Conservation (phyloP, 345 rosid species). For the Eutrema heterophyllum region DNA sequence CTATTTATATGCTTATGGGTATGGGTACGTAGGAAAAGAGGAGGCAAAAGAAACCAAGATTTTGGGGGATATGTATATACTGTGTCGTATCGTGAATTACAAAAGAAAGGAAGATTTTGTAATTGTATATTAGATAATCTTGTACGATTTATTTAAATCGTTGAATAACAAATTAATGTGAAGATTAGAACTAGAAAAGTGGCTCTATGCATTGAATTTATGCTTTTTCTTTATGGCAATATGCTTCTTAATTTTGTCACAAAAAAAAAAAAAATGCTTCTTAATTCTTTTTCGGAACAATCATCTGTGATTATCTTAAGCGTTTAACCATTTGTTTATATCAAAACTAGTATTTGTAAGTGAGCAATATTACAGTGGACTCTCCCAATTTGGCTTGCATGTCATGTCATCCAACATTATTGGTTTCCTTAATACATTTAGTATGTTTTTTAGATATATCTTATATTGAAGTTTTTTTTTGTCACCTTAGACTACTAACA, state of each 20-base stretch:
- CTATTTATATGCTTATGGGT: neutral
- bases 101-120: conserved; percentile 6
- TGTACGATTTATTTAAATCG: neutral
- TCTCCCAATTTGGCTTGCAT: neutral
- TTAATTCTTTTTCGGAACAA: neutral
- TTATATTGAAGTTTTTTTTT: neutral
- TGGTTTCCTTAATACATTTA: neutral
- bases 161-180: neutral
- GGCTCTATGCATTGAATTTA: neutral
- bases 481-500: too few relatives aligned
- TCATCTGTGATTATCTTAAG: neutral
- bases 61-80: conserved; percentile 23
- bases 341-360: neutral
- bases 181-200: neutral
- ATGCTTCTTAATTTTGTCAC: too few relatives aligned
- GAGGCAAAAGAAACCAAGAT: conserved; percentile 16
- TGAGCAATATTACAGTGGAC: neutral
- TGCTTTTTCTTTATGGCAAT: neutral
- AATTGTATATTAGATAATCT: conserved; percentile 5
- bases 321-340: neutral
- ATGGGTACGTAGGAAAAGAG: neutral
- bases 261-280: too few relatives aligned
- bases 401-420: neutral
- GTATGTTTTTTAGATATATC: neutral
- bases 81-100: conserved; percentile 7